Percentiles rank a stretch among this genome's conserved stretches.
These are phyloP conservation scores for Alternaria gansuensis DNA, from an alignment of 2,329 filamentous ascomycete genomes.

Conservation along the genomic window DNA sequence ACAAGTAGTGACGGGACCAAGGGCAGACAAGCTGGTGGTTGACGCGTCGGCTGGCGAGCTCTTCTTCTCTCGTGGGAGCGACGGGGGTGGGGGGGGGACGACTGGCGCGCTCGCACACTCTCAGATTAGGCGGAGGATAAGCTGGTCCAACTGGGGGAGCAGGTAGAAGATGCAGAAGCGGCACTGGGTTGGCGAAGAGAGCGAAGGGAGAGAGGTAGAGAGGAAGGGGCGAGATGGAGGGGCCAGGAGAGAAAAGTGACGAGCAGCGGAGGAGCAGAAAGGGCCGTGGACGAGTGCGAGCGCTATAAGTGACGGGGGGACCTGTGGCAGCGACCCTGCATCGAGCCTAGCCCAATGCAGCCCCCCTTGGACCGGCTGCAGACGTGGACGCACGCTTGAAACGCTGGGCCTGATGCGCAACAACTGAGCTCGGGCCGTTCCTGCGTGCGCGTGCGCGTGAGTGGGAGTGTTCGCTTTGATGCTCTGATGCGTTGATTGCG, in stretches of 20 bases:
- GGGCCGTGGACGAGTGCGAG: slow-evolving; percentile 24
- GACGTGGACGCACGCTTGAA: slow-evolving; percentile 32
- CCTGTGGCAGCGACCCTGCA: slow-evolving; percentile 28
- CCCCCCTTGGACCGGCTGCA: slow-evolving; percentile 20
- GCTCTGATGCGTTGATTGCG: slow-evolving; percentile 10
- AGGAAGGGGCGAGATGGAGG: slow-evolving; percentile 59
- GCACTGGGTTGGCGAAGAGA: slow-evolving; percentile 41
- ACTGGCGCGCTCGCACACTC: slow-evolving; percentile 48
- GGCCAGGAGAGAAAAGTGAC: slow-evolving; percentile 46
- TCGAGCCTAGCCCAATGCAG: slow-evolving; percentile 20
- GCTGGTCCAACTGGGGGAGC: slow-evolving; percentile 44
- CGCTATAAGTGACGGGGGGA: slow-evolving; percentile 30
- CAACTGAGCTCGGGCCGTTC: slow-evolving; percentile 26
- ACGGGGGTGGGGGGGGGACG: slow-evolving; percentile 27
- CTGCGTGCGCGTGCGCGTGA: slow-evolving; percentile 23
- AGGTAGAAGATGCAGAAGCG: slow-evolving; percentile 52
- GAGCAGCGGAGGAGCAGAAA: slow-evolving; percentile 66
- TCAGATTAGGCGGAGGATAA: slow-evolving; percentile 43
- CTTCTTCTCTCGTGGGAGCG: slow-evolving; percentile 45
- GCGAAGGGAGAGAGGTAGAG: slow-evolving; percentile 48
- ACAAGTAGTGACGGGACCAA: slow-evolving; percentile 39
- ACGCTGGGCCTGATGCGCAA: slow-evolving; percentile 38
- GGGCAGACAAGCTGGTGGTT: slow-evolving; percentile 26
- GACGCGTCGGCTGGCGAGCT: slow-evolving; percentile 40
- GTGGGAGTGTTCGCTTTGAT: slow-evolving; percentile 10